Evolutionary conservation across 2,329 filamentous ascomycete species (phyloP).

Genomic region (Epichloe sylvatica): DNA sequence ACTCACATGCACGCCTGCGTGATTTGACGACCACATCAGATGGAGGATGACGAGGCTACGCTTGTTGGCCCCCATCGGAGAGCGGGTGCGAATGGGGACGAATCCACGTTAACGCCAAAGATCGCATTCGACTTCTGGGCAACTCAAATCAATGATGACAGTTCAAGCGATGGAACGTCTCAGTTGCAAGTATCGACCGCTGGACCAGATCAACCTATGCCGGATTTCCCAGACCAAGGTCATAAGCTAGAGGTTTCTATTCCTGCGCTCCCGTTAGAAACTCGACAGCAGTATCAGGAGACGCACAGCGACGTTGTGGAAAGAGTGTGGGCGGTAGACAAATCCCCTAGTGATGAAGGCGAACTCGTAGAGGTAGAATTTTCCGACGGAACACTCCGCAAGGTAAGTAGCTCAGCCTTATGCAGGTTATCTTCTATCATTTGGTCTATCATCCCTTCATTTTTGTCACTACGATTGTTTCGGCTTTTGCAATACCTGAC

Average conservation of each 20-base stretch:
- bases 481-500: not conserved
- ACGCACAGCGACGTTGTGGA: constrained; percentile 25
- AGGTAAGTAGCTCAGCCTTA: constrained; percentile 18
- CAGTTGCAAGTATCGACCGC: not conserved
- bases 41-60: constrained; percentile 8
- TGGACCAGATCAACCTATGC: not conserved
- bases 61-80: not conserved
- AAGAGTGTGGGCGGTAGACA: constrained; percentile 19
- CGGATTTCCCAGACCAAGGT: not conserved
- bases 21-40: constrained; percentile 2
- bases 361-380: constrained; percentile 28
- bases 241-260: constrained; percentile 18
- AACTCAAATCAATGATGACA: not conserved
- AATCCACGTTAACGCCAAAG: constrained; percentile 1
- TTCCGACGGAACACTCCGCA: constrained; percentile 29
- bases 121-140: constrained; percentile 8
- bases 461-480: not conserved
- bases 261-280: constrained; percentile 13
- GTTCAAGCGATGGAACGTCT: not conserved
- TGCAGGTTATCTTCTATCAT: not conserved
- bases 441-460: not conserved
- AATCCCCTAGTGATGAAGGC: constrained; percentile 11
- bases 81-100: not conserved
- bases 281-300: constrained; percentile 17
- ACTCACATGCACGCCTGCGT: too few relatives aligned